Evolutionary conservation across 257 asterid species (phyloP).

Genomic region (Solanum etuberosum): DNA sequence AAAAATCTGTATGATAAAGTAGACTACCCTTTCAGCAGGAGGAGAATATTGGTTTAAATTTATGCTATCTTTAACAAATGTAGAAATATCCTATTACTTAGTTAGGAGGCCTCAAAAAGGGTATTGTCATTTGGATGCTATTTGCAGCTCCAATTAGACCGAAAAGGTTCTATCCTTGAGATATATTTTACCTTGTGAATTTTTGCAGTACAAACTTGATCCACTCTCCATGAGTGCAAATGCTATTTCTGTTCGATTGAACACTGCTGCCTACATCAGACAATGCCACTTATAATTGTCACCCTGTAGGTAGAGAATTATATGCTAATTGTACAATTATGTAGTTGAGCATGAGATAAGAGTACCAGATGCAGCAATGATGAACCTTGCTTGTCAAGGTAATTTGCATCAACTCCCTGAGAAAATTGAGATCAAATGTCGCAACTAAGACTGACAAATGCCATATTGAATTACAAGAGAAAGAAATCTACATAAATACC

Average conservation of each 20-base stretch:
- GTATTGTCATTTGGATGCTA: not conserved
- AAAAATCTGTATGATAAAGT: not conserved
- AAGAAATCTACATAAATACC: slow-evolving; percentile 35
- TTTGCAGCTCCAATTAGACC: not conserved
- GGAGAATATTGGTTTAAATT: not conserved
- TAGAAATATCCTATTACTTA: not conserved
- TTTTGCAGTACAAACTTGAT: slow-evolving; percentile 59
- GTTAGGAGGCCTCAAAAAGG: not conserved
- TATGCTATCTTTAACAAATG: not conserved
- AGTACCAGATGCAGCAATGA: slow-evolving; percentile 82
- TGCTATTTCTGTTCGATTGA: slow-evolving; percentile 84
- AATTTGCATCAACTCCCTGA: slow-evolving; percentile 93
- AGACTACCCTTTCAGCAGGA: not conserved
- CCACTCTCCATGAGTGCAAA: slow-evolving; percentile 88
- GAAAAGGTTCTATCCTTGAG: not conserved
- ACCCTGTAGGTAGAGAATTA: not conserved
- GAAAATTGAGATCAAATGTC: not conserved
- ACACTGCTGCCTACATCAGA: slow-evolving; percentile 77
- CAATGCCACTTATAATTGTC: not conserved
- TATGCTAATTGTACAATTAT: not conserved
- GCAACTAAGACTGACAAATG: not conserved
- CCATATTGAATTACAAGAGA: slow-evolving; percentile 1
- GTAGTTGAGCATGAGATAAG: slow-evolving; percentile 2
- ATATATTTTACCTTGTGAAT: slow-evolving; percentile 68
- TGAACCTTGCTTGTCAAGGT: slow-evolving; percentile 86